Evolutionary conservation across 2,329 filamentous ascomycete genomes (phyloP), one percentile per base, ranked within the genome.

Genomic region (Spiromastix sp.): DNA sequence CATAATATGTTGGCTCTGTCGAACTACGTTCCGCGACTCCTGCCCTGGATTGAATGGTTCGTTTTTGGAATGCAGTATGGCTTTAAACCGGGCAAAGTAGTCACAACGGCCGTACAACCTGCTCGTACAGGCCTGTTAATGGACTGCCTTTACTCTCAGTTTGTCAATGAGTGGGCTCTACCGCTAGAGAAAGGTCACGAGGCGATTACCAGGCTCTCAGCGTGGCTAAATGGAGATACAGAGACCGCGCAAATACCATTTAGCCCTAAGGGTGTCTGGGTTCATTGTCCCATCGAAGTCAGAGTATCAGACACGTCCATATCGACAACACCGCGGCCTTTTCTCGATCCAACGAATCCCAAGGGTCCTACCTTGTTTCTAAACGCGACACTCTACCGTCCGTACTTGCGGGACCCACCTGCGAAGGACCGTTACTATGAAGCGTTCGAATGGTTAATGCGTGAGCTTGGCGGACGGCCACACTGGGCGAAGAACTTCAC

Each of bases 61-160:
- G 82, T 96, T 37, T 95, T 95, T 50, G 86, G 87, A 48, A 85
- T 96, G 82, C 87, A 96, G 59, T 96, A 95, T 56, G 89, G 89
- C 34, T 95, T 95, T 69, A 68, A 68, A 22, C 48, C 57, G 21
- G 74, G 84, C 41, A 77, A 77, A 32, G 71, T 70, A 3, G 70
- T 71, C 34, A 81, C 77, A 26, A 69, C 71, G n/a, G 89, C 81
- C 4, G 74, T 95, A 12, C 82, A 95, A 59, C 77, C 81, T 15
- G 82, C 81, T 43, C 77, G 81, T 40, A 68, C 80, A 44, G 89
- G 86, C 9, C 72, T 96, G 30, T 70, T 95, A 34, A 89, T 98
- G 83, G 91, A 98, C 65, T 98, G 91, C 52, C 73, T 96, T 4
- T 98, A 95, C 67, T 89, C 83, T n/a, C 91, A 98, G 55, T 94